phyloP scores from a whole-genome alignment of 2,329 filamentous ascomycete species.

The Microcyclospora pomicola region DNA sequence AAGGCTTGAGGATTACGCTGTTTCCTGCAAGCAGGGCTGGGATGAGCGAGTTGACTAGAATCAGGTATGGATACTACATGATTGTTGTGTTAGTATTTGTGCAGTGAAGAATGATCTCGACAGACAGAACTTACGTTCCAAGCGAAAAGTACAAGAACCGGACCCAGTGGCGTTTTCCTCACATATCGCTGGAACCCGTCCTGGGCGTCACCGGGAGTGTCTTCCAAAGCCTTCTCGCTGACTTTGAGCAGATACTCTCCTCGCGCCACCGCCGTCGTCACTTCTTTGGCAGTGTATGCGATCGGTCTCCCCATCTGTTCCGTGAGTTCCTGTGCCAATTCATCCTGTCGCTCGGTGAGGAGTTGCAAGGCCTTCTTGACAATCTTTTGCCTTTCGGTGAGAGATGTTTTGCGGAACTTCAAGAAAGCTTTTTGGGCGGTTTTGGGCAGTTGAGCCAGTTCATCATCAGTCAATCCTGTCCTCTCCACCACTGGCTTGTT shows the following conservation, averaged over 20 bases:
- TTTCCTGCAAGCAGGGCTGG: slow-evolving; percentile 86
- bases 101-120: slow-evolving; percentile 5
- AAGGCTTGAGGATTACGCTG: slow-evolving; percentile 85
- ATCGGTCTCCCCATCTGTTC: slow-evolving; percentile 94
- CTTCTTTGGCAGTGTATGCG: slow-evolving; percentile 68
- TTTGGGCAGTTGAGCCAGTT: slow-evolving; percentile 58
- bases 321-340: slow-evolving; percentile 70
- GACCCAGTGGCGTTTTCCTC: slow-evolving; percentile 74
- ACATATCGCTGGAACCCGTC: slow-evolving; percentile 85
- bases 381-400: slow-evolving; percentile 64
- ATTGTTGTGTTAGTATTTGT: slow-evolving; percentile 4
- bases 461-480: slow-evolving; percentile 55
- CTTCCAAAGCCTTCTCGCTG: slow-evolving; percentile 61
- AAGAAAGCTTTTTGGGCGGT: slow-evolving; percentile 62
- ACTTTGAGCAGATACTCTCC: slow-evolving; percentile 78
- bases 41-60: slow-evolving; percentile 80
- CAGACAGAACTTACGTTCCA: slow-evolving; percentile 66
- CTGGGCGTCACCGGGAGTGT: slow-evolving; percentile 71
- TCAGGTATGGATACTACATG: slow-evolving; percentile 78
- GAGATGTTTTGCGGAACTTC: slow-evolving; percentile 58
- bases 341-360: slow-evolving; percentile 59
- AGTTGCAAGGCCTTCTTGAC: slow-evolving; percentile 65
- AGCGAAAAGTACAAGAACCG: slow-evolving; percentile 78
- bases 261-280: slow-evolving; percentile 71
- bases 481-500: slow-evolving; percentile 73